Conservation (phyloP, 257 asterid species). For the Penstemon newberryi region DNA sequence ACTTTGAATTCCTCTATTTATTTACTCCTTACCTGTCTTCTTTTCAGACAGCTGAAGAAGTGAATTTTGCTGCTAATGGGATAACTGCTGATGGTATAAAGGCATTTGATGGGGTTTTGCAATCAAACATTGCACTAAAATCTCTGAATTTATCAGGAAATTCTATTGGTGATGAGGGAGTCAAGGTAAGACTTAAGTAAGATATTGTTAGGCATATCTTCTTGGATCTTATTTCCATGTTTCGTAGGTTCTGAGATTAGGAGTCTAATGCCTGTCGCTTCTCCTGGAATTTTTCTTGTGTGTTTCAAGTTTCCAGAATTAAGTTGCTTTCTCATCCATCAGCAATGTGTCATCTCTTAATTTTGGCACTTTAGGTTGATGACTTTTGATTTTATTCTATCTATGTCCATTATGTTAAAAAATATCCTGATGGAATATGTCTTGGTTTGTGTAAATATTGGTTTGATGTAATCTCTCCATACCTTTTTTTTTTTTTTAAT, state of each 20-base stretch:
- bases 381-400: not conserved
- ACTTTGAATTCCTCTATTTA: slow-evolving; percentile 23
- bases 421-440: not conserved
- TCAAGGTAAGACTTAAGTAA: slow-evolving; percentile 57
- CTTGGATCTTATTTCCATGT: slow-evolving; percentile 14
- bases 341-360: slow-evolving; percentile 1
- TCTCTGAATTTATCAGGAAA: slow-evolving; percentile 93
- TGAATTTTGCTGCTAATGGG: slow-evolving; percentile 87
- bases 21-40: slow-evolving; percentile 18
- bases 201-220: slow-evolving; percentile 26
- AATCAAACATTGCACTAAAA: slow-evolving; percentile 74
- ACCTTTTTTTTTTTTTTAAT: not conserved
- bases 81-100: slow-evolving; percentile 87
- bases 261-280: slow-evolving; percentile 14
- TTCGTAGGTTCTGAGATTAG: not conserved
- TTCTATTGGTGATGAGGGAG: slow-evolving; percentile 94
- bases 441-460: slow-evolving; percentile 15
- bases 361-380: slow-evolving; percentile 2
- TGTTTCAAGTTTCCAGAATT: not conserved
- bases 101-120: slow-evolving; percentile 94
- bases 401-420: not conserved
- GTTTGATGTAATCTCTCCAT: not conserved
- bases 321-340: slow-evolving; percentile 9
- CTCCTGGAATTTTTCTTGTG: not conserved
- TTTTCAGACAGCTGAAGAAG: slow-evolving; percentile 91